Evolutionary conservation across 805 yeast species (phyloP), one percentile per base, ranked within the genome.

Genomic region (Ogataea parapolymorpha): DNA sequence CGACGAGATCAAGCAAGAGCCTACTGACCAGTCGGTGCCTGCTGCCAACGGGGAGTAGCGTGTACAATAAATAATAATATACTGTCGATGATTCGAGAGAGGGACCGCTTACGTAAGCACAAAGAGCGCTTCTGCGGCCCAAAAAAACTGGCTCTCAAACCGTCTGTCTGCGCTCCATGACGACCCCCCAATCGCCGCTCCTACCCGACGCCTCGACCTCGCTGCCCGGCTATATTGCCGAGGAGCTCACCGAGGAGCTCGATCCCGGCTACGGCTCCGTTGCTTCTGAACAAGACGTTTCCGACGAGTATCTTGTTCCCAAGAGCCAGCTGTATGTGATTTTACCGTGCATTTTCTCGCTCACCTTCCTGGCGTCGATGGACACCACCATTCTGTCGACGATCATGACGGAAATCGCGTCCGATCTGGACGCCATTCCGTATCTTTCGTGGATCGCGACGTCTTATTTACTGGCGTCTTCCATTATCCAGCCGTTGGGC

Each of bases 401-500:
- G 1, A 61, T 82, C 20, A 63, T 82, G 51, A 69, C 85, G 2
- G 73, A 74, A 22, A 82, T 83, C 41, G 85, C 88, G 1, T 78
- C 85, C 1, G 88, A 82, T 50, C 72, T 83, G 53, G 65, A 81
- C 48, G 81, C 80, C 0, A 66, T 82, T 32, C 77, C 79, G 3
- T 74, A 74, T 46, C 71, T 82, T 20, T 74, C 87, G 12, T 82
- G 88, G 87, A 79, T 83, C 17, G 89, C 86, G 2, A 79, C 87
- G 0, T 74, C 86, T 0, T 83, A 83, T 51, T 62, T 83, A 31
- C 62, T 83, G 31, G 76, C 88, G 1, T 75, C 82, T 32, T 79
- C 89, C 0, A 83, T 86, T 2, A 80, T 81, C 55, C 90, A 83
- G 59, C 90, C 90, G 2, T 60, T 83, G 16, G 90, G 90, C 7